Evolutionary conservation across 179 eudicot genomes (phyloP).

Genomic region (Actinidia chinensis): DNA sequence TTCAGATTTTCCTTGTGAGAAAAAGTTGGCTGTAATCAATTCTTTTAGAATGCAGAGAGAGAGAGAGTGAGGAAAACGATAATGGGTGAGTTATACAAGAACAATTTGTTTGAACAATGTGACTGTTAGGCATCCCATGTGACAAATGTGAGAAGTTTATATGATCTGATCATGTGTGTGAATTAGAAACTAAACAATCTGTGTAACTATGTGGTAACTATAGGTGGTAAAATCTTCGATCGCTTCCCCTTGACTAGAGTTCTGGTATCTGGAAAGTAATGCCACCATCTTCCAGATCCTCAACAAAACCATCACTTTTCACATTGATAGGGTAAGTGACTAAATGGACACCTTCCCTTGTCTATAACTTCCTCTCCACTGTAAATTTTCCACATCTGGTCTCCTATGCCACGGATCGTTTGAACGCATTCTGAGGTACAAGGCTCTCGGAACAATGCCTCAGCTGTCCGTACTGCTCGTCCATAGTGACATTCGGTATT

Average conservation of each 20-base stretch:
- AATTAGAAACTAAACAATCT: neutral
- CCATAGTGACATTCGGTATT: slow-evolving; percentile 80
- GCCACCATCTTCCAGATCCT: slow-evolving; percentile 40
- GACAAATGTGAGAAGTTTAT: neutral
- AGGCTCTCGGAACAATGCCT: slow-evolving; percentile 51
- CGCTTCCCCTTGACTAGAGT: slow-evolving; percentile 67
- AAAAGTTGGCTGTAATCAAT: too few species aligned
- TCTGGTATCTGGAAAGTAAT: slow-evolving; percentile 75
- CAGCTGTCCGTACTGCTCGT: slow-evolving; percentile 75
- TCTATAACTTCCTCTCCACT: slow-evolving; percentile 62
- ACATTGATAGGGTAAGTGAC: slow-evolving; percentile 72
- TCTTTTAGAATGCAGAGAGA: too few species aligned
- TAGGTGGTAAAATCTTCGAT: slow-evolving; percentile 73
- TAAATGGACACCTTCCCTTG: slow-evolving; percentile 84
- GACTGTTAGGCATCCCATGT: neutral
- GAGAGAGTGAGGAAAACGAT: too few species aligned
- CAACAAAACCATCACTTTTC: slow-evolving; percentile 48
- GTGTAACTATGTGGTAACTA: slow-evolving; percentile 61
- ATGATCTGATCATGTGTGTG: neutral
- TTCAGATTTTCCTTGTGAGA: too few species aligned
- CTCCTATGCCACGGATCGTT: slow-evolving; percentile 54
- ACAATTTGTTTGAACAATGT: neutral
- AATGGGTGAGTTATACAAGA: neutral
- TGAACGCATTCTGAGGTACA: slow-evolving; percentile 57
- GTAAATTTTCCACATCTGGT: slow-evolving; percentile 68